Base-by-base conservation (phyloP, 768 basidiomycete species). In the Candolleomyces efflorescens region DNA sequence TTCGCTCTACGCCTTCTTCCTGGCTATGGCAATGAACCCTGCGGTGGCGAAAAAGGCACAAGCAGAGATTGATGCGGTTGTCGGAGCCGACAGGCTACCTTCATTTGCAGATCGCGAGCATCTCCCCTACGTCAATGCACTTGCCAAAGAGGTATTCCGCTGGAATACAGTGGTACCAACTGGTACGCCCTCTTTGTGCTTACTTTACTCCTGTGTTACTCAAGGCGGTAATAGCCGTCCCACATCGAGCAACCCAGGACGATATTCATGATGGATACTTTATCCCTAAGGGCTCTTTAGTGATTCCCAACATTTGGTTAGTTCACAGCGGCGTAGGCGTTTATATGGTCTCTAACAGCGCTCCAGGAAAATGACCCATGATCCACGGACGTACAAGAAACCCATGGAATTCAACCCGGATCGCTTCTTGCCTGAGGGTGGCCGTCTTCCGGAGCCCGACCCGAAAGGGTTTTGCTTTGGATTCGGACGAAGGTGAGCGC, bases 381-480 rank as follows among this genome's bases (percentile, higher is more conserved):
- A 87, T 63, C 74, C 81, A 32, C 70, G 72, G 59, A 75, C 69
- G 24, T 87, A 87, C 66, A 63, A 72, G 37, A 72, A 83, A 45
- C 85, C 86, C 3, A 71, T 78, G 58, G 64, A 67, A 53, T 88
- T 87, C 66, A 78, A 78, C 46, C 86, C 86, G 20, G 82, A 82
- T 53, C 81, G 86, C 27, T 87, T 82, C 68, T 71, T 87, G 32
- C 70, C 74, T 65, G 70, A 68, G 18, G 75, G 73, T 59, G 72
- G 67, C 53, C 70, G 68, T 49, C 61, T 68, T 45, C 77, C 77
- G 27, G 82, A 86, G 63, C 67, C 63, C 18, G 85, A 87, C 68
- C 84, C 86, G 59, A 82, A 81, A 55, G 75, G 75, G 49, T 66
- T 84, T 48, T 84, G 82, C 63, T 90, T 88, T 69, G 87, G 87